Conservation (phyloP, 2,329 filamentous ascomycete species). For the Phialophora verrucosa region DNA sequence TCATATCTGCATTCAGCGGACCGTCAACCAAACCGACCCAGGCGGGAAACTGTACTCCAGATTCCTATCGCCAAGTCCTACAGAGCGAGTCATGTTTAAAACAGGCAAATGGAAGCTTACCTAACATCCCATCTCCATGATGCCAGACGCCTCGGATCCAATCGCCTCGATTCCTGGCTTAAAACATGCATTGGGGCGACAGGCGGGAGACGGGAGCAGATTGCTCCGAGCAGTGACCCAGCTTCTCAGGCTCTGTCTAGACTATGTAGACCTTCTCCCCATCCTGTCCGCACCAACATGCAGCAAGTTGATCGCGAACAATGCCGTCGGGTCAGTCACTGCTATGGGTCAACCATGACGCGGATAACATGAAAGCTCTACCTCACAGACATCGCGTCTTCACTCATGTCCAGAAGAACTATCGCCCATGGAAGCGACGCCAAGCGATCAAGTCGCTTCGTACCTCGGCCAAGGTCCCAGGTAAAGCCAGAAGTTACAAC, state of each 20-base stretch:
- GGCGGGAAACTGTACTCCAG: not conserved
- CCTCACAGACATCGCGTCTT: constrained; percentile 24
- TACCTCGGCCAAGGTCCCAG: constrained; percentile 10
- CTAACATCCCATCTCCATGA: not conserved
- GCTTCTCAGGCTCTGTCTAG: not conserved
- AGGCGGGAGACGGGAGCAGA: not conserved
- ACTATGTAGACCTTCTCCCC: not conserved
- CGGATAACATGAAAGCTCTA: constrained; percentile 19
- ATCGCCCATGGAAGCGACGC: constrained; percentile 25
- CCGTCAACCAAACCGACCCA: not conserved
- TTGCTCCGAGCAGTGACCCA: not conserved
- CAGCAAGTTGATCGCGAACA: not conserved
- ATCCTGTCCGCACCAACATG: not conserved
- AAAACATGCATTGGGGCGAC: not conserved
- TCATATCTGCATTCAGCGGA: not conserved
- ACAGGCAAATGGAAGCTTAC: not conserved
- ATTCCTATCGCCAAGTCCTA: not conserved
- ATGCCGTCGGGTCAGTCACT: constrained; percentile 17
- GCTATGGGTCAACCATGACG: constrained; percentile 24
- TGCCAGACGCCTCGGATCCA: not conserved
- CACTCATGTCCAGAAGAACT: constrained; percentile 24
- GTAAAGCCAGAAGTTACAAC: not conserved
- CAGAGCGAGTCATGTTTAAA: not conserved
- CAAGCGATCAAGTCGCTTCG: constrained; percentile 20
- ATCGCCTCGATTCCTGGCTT: not conserved